Evolutionary conservation across 305 asterid genomes (phyloP).

Genomic region (Fraxinus paxiana): DNA sequence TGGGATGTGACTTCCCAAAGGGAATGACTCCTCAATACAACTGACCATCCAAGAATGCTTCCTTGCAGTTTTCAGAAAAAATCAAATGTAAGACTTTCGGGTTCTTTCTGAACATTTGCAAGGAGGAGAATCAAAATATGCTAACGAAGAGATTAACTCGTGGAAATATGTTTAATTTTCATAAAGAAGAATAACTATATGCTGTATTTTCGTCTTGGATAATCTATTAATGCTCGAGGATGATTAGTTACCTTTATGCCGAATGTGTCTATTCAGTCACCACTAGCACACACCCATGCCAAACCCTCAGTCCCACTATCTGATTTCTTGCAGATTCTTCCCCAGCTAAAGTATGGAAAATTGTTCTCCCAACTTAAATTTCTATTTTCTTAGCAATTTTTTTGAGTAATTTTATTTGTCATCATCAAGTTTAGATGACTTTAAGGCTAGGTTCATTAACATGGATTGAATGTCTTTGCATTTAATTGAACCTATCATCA

Average conservation of each 20-base stretch:
- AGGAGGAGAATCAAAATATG: neutral
- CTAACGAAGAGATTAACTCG: neutral
- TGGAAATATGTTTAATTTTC: neutral
- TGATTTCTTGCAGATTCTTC: neutral
- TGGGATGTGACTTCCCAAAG: conserved; percentile 34
- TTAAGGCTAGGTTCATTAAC: neutral
- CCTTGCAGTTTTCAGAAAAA: conserved; percentile 44
- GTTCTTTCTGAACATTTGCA: conserved; percentile 40
- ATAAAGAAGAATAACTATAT: neutral
- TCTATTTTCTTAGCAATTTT: neutral
- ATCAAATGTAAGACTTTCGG: conserved; percentile 32
- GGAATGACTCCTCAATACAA: conserved; percentile 29
- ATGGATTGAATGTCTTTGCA: neutral
- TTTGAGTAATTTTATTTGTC: neutral
- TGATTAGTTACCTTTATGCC: neutral
- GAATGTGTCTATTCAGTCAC: neutral
- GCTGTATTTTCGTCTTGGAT: neutral
- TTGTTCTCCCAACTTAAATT: neutral
- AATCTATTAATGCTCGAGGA: neutral
- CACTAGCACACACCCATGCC: neutral
- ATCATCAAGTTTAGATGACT: neutral
- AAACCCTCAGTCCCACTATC: neutral
- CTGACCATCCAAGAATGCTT: neutral
- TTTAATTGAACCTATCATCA: neutral
- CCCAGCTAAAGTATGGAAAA: neutral